phyloP scores from a whole-genome alignment of 2,329 filamentous ascomycete species.

The Trichoderma asperellum region DNA sequence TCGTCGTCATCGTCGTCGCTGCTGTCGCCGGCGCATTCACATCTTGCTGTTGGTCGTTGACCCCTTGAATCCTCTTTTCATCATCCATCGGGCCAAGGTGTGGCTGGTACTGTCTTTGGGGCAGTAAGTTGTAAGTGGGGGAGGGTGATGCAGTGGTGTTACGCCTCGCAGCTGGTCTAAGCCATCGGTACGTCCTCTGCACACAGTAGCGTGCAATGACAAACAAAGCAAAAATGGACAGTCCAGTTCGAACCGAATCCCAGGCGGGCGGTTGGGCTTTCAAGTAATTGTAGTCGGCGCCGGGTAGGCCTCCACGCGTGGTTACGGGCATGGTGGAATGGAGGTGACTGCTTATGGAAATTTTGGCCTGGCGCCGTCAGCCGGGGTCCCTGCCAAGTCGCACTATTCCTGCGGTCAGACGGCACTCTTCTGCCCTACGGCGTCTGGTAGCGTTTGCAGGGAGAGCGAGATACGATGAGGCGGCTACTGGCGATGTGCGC shows the following conservation, averaged over 20 bases:
- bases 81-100: slow-evolving; percentile 37
- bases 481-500: slow-evolving; percentile 24
- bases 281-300: slow-evolving; percentile 37
- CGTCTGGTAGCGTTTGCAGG: slow-evolving; percentile 37
- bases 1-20: slow-evolving; percentile 28
- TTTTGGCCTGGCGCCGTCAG: slow-evolving; percentile 40
- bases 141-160: slow-evolving; percentile 24
- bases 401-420: slow-evolving; percentile 44
- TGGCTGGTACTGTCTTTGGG: slow-evolving; percentile 32
- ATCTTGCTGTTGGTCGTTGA: slow-evolving; percentile 6
- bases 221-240: slow-evolving; percentile 44
- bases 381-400: slow-evolving; percentile 39
- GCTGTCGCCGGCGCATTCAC: slow-evolving; percentile 17
- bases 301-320: slow-evolving; percentile 40
- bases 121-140: slow-evolving; percentile 32
- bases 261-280: slow-evolving; percentile 38
- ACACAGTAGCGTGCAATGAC: slow-evolving; percentile 42
- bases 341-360: slow-evolving; percentile 38
- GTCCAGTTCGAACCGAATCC: slow-evolving; percentile 37
- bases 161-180: slow-evolving; percentile 36
- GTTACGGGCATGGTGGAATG: slow-evolving; percentile 39
- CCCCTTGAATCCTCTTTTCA: slow-evolving; percentile 35
- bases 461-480: slow-evolving; percentile 22
- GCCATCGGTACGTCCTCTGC: slow-evolving; percentile 36
- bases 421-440: slow-evolving; percentile 39